Conservation (phyloP, 2,329 filamentous ascomycete species). For the Beauveria sp. region DNA sequence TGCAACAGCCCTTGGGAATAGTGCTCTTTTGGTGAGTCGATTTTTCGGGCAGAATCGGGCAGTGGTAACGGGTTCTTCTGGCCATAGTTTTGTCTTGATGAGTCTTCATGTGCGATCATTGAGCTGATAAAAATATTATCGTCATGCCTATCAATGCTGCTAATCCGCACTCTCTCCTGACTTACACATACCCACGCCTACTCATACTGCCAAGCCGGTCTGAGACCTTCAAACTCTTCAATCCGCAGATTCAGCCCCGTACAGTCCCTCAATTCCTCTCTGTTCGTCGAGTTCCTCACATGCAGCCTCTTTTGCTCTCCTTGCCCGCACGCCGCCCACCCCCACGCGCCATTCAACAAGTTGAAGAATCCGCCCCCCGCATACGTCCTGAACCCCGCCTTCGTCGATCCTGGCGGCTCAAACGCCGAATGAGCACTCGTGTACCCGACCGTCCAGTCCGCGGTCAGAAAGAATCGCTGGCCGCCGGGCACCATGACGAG, state of each 20-base stretch:
- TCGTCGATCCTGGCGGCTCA: constrained; percentile 20
- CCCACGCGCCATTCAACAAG: constrained; percentile 5
- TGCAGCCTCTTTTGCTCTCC: constrained; percentile 1
- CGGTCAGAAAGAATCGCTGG: constrained; percentile 23
- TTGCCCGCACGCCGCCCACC: constrained; percentile 6
- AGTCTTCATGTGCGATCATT: too few species aligned
- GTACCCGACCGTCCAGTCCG: constrained; percentile 22
- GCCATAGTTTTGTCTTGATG: too few species aligned
- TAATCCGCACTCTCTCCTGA: neutral
- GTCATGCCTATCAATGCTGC: too few species aligned
- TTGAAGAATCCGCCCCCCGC: constrained; percentile 25
- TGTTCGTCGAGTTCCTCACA: constrained; percentile 9
- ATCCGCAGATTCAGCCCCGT: constrained; percentile 9
- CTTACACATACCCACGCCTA: neutral
- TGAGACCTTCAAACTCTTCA: neutral
- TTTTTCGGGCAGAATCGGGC: too few species aligned
- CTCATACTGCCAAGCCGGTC: constrained; percentile 11
- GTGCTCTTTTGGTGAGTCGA: too few species aligned
- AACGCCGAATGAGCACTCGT: constrained; percentile 27
- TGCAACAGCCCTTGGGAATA: too few species aligned
- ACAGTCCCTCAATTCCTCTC: neutral
- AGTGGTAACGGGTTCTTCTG: too few species aligned
- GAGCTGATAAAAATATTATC: too few species aligned
- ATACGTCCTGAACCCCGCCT: constrained; percentile 22
- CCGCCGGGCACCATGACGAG: constrained; percentile 25